Conservation (phyloP, 2,329 filamentous ascomycete genomes). For the Pseudocercospora cruenta region DNA sequence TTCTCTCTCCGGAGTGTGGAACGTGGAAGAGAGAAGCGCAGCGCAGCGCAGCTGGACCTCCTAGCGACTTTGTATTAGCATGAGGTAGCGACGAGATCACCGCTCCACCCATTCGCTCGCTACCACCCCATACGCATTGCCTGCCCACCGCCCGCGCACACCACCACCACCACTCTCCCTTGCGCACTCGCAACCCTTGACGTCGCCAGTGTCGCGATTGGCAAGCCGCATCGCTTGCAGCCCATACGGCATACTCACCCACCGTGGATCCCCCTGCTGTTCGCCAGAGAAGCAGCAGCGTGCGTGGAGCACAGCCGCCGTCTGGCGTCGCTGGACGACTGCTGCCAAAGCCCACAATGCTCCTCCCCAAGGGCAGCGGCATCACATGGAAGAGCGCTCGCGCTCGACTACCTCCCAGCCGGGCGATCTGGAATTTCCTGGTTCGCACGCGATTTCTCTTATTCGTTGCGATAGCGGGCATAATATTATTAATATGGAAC, state of each 20-base stretch:
- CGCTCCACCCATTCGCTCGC: slow-evolving; percentile 13
- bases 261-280: slow-evolving; percentile 23
- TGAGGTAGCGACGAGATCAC: slow-evolving; percentile 4
- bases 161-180: neutral
- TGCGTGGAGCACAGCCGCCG: slow-evolving; percentile 19
- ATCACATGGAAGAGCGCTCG: slow-evolving; percentile 91
- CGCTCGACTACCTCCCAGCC: slow-evolving; percentile 74
- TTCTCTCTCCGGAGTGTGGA: neutral
- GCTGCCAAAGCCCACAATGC: slow-evolving; percentile 59
- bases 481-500: slow-evolving; percentile 84
- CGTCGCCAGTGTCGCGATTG: neutral
- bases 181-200: neutral
- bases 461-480: slow-evolving; percentile 68
- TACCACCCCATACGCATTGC: neutral
- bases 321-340: slow-evolving; percentile 11
- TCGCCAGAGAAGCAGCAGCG: slow-evolving; percentile 24
- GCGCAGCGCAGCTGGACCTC: neutral
- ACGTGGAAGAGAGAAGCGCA: neutral
- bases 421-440: slow-evolving; percentile 65
- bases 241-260: neutral
- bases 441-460: slow-evolving; percentile 79
- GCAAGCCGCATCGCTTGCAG: neutral
- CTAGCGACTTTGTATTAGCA: neutral
- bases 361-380: slow-evolving; percentile 86
- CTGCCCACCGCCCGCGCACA: slow-evolving; percentile 2